Percentiles rank a stretch among this genome's conserved stretches.
These are phyloP conservation scores for Perkinsus chesapeaki DNA, from an alignment of 169 alveolate species.

Conservation along the genomic window DNA sequence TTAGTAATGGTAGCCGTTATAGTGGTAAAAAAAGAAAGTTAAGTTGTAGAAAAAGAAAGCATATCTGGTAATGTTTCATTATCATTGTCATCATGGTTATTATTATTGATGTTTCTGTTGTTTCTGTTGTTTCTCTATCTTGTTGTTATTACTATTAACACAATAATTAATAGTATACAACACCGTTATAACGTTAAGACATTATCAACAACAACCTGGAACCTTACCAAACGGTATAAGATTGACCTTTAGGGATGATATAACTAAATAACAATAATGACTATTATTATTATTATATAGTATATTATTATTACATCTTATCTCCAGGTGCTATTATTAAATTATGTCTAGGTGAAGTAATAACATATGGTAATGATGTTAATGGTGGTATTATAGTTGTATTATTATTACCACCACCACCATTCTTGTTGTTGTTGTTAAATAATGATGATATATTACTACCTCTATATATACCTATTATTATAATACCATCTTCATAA, in stretches of 20 bases:
- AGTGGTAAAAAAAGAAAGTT: neutral
- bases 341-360: neutral
- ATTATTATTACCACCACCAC: too few relatives aligned
- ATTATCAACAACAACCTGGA: neutral
- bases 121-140: neutral
- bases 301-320: neutral
- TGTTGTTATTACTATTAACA: neutral
- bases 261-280: neutral
- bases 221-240: neutral
- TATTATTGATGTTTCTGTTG: neutral
- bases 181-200: neutral
- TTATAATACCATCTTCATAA: neutral
- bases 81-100: too few relatives aligned
- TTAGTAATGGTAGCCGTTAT: neutral
- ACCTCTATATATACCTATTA: neutral
- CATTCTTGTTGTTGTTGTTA: too few relatives aligned
- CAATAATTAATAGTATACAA: too few relatives aligned
- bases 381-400: too few relatives aligned
- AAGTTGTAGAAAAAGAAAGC: neutral
- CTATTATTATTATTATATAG: neutral
- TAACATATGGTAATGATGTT: neutral
- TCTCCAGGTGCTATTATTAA: neutral
- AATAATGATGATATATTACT: too few relatives aligned
- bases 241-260: neutral
- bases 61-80: neutral